Evolutionary conservation across 2,329 filamentous ascomycete species (phyloP).

Genomic region (Penicillium sp.): DNA sequence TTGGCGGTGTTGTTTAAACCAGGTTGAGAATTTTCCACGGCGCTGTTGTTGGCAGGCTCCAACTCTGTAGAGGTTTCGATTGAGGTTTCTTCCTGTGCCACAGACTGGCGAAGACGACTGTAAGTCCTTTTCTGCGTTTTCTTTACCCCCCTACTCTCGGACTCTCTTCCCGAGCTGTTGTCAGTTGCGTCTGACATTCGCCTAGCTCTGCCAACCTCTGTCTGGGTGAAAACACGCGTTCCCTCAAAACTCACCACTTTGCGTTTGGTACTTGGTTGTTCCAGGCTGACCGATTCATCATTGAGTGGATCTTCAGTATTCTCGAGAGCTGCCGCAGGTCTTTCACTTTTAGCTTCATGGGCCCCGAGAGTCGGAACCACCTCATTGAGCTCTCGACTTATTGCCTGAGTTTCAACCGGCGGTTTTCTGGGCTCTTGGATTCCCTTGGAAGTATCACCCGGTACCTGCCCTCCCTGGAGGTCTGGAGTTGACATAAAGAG

Average conservation of each 20-base stretch:
- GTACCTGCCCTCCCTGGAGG: background rate
- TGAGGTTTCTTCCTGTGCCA: slow-evolving; percentile 4
- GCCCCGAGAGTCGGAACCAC: background rate
- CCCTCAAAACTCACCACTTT: slow-evolving; percentile 30
- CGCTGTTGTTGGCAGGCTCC: background rate
- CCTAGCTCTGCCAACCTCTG: slow-evolving; percentile 2
- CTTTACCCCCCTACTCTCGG: slow-evolving; percentile 14
- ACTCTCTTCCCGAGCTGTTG: slow-evolving; percentile 1
- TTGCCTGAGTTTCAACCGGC: background rate
- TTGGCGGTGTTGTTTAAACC: background rate
- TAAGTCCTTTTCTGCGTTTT: slow-evolving; percentile 24
- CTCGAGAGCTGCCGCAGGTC: background rate
- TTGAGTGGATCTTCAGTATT: background rate
- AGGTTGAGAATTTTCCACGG: background rate
- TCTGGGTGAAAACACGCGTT: background rate
- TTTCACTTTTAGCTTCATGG: background rate
- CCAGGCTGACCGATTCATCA: background rate
- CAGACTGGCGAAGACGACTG: slow-evolving; percentile 22
- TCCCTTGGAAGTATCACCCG: background rate
- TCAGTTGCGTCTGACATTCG: slow-evolving; percentile 5
- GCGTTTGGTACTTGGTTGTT: slow-evolving; percentile 12
- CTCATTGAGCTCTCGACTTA: background rate
- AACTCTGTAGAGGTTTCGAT: background rate
- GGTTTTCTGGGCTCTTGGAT: background rate
- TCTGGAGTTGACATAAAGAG: slow-evolving; percentile 26